Evolutionary conservation across 2,329 filamentous ascomycete species (phyloP).

Genomic region (Alternaria ethzedia): DNA sequence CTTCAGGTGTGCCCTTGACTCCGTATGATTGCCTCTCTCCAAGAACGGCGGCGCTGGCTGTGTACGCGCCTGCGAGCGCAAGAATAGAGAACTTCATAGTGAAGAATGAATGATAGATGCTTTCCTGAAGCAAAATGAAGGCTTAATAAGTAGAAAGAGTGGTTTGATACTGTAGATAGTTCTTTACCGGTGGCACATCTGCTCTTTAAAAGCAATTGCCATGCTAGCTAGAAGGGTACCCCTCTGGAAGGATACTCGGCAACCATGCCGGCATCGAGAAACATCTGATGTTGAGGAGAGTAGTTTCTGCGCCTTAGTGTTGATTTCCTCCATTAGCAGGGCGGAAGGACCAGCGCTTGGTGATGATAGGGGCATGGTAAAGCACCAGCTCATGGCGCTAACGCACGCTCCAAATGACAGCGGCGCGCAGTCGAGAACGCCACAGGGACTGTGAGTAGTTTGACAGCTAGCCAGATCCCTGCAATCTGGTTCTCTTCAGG

Average conservation of each 20-base stretch:
- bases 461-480: neutral
- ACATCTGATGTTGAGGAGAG: neutral
- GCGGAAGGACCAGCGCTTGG: neutral
- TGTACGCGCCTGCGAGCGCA: slow-evolving; percentile 1
- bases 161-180: neutral
- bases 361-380: neutral
- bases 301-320: neutral
- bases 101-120: neutral
- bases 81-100: slow-evolving; percentile 9
- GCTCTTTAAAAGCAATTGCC: neutral
- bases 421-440: neutral
- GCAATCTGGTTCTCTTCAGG: neutral
- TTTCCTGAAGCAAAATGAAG: neutral
- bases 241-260: neutral
- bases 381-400: neutral
- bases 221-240: neutral
- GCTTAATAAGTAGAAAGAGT: neutral
- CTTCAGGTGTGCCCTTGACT: slow-evolving; percentile 8
- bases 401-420: neutral
- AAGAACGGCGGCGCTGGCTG: slow-evolving; percentile 1
- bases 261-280: neutral
- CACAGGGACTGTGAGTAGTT: neutral
- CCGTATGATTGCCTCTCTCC: neutral
- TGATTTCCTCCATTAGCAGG: slow-evolving; percentile 1
- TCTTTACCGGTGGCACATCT: neutral